phyloP scores from a whole-genome alignment of 2,329 filamentous ascomycete species.

The Corynespora cassiicola region DNA sequence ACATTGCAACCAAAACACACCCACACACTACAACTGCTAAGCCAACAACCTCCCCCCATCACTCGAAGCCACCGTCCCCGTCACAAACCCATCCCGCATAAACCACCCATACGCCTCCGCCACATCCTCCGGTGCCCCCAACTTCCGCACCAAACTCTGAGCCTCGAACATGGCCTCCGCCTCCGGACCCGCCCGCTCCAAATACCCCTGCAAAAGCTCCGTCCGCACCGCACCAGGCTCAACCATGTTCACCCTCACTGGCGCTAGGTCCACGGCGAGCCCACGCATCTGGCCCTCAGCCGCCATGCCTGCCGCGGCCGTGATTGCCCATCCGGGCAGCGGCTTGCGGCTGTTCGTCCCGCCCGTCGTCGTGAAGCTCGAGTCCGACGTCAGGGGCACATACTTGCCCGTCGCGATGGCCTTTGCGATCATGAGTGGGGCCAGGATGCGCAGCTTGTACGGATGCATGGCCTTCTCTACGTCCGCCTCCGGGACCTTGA shows the following conservation, averaged over 20 bases:
- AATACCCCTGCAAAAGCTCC: constrained; percentile 34
- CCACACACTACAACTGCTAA: too few species aligned
- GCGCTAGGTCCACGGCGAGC: constrained; percentile 45
- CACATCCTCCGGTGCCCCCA: constrained; percentile 30
- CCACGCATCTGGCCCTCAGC: constrained; percentile 35
- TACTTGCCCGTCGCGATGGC: constrained; percentile 31
- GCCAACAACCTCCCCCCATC: constrained; percentile 42
- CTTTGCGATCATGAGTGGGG: constrained; percentile 44
- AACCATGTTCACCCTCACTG: constrained; percentile 48
- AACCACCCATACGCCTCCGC: constrained; percentile 48
- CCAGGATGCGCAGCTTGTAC: constrained; percentile 36
- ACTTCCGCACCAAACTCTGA: constrained; percentile 16
- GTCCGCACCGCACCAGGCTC: constrained; percentile 44
- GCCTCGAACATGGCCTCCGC: constrained; percentile 7
- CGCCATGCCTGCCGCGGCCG: constrained; percentile 20
- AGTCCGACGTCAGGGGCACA: constrained; percentile 20
- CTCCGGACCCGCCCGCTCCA: constrained; percentile 6
- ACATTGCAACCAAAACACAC: constrained; percentile 1
- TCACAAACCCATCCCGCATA: constrained; percentile 48
- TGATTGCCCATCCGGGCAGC: constrained; percentile 28
- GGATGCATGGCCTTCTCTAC: constrained; percentile 17
- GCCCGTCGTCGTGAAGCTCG: constrained; percentile 44
- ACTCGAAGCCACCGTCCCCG: constrained; percentile 31
- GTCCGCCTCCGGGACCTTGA: constrained; percentile 27
- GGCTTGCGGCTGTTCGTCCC: constrained; percentile 37